phyloP scores from a whole-genome alignment of 768 basidiomycete species.

The Clitopilus hobsonii region DNA sequence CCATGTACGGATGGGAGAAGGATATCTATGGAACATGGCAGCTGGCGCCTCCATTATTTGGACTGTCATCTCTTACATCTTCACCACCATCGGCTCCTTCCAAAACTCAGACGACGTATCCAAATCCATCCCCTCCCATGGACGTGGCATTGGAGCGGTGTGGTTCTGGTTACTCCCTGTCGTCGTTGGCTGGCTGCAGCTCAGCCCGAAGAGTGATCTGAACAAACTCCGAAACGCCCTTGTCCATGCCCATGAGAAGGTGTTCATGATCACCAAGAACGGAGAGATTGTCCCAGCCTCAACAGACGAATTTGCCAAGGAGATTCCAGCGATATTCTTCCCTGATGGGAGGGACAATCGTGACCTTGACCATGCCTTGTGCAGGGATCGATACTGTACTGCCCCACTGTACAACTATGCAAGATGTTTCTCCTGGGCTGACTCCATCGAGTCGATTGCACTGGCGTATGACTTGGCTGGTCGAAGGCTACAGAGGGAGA shows the following conservation, averaged over 20 bases:
- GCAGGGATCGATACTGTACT: slow-evolving; percentile 12
- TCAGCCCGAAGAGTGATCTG: slow-evolving; percentile 34
- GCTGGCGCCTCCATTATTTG: slow-evolving; percentile 31
- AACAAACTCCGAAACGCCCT: slow-evolving; percentile 24
- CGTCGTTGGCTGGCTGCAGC: slow-evolving; percentile 34
- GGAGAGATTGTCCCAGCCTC: not conserved
- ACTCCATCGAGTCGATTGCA: slow-evolving; percentile 7
- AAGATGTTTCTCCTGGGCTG: slow-evolving; percentile 16
- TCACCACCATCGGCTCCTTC: slow-evolving; percentile 26
- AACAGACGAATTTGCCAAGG: not conserved
- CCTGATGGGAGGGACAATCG: not conserved
- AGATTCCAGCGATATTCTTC: slow-evolving; percentile 3
- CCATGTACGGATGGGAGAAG: slow-evolving; percentile 24
- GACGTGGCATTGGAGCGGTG: slow-evolving; percentile 23
- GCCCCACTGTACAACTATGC: slow-evolving; percentile 18
- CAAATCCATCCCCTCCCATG: slow-evolving; percentile 17
- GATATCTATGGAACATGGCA: slow-evolving; percentile 34
- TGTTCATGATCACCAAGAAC: slow-evolving; percentile 11
- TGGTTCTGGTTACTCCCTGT: slow-evolving; percentile 42
- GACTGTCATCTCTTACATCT: slow-evolving; percentile 34
- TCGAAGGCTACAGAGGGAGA: not conserved
- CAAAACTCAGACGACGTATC: slow-evolving; percentile 8
- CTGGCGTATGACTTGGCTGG: slow-evolving; percentile 8
- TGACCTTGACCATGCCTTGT: not conserved
- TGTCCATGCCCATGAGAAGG: slow-evolving; percentile 19